Evolutionary conservation across 371 early-diverging fungal genomes (phyloP).

Genomic region (Coemansia sp.): DNA sequence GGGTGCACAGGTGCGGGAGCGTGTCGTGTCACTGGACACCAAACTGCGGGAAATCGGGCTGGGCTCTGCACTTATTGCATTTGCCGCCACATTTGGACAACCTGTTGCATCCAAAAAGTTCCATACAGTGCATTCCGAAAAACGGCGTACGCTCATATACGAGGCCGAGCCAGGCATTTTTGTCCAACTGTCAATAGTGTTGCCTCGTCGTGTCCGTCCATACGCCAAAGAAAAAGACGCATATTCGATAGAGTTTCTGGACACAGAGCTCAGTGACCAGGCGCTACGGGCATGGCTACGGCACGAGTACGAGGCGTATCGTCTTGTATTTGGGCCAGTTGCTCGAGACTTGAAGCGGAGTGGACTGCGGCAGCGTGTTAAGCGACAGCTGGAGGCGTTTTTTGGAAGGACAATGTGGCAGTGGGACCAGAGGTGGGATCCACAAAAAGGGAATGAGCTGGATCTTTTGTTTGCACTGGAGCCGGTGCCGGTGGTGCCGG

Average conservation of each 20-base stretch:
- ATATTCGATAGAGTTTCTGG: constrained; percentile 48
- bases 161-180: constrained; percentile 41
- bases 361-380: constrained; percentile 6
- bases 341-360: constrained; percentile 1
- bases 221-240: constrained; percentile 36
- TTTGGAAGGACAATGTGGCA: constrained; percentile 39
- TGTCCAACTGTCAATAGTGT: constrained; percentile 36
- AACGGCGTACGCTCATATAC: constrained; percentile 41
- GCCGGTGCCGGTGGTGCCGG: constrained; percentile 28
- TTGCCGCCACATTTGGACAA: constrained; percentile 54
- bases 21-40: constrained; percentile 71
- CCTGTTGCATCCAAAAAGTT: neutral
- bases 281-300: constrained; percentile 32
- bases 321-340: constrained; percentile 26
- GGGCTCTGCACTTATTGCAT: constrained; percentile 77
- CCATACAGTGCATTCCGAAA: constrained; percentile 42
- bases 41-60: constrained; percentile 81
- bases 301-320: constrained; percentile 38
- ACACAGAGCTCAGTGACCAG: constrained; percentile 22
- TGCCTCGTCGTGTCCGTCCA: constrained; percentile 39
- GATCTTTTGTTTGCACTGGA: constrained; percentile 28
- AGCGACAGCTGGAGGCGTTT: constrained; percentile 38
- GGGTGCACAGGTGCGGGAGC: constrained; percentile 13
- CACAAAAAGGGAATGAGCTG: constrained; percentile 18
- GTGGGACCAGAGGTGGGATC: constrained; percentile 41